Evolutionary conservation across 75 land plant genomes (phyloP).

Genomic region (Larix kaempferi): DNA sequence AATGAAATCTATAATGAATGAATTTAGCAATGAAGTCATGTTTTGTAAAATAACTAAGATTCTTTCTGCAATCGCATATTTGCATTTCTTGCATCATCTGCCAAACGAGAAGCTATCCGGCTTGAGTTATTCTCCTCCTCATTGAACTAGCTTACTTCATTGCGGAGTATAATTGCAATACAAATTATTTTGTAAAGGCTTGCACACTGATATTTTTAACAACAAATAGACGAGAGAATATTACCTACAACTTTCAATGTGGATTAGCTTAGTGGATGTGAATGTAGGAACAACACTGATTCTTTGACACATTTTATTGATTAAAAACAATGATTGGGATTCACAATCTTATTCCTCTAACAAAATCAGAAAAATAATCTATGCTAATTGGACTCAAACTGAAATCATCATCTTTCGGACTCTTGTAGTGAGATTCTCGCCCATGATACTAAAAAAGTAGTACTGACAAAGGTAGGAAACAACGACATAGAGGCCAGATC

Average conservation of each 20-base stretch:
- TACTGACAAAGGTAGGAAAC: constrained; percentile 76
- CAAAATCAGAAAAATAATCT: neutral
- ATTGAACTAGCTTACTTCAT: constrained; percentile 94
- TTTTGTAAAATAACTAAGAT: constrained; percentile 81
- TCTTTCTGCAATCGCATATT: constrained; percentile 78
- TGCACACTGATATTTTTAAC: neutral
- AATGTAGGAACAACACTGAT: neutral
- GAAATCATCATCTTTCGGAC: too few species aligned
- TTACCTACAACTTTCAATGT: neutral
- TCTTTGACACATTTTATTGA: neutral
- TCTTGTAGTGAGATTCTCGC: too few species aligned
- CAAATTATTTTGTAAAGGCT: neutral
- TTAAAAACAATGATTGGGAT: neutral
- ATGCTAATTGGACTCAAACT: neutral
- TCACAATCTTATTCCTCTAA: neutral
- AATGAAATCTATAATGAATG: constrained; percentile 75
- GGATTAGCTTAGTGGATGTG: neutral
- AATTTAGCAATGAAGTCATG: constrained; percentile 75
- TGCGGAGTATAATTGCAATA: constrained; percentile 66
- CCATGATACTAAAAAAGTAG: constrained; percentile 32
- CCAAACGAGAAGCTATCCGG: constrained; percentile 66
- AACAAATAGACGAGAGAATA: neutral
- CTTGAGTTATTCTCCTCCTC: constrained; percentile 83
- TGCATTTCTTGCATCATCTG: constrained; percentile 80
- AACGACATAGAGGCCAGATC: constrained; percentile 71